phyloP scores from a whole-genome alignment of 1,139 yeast genomes.

The Wickerhamomyces sp. region DNA sequence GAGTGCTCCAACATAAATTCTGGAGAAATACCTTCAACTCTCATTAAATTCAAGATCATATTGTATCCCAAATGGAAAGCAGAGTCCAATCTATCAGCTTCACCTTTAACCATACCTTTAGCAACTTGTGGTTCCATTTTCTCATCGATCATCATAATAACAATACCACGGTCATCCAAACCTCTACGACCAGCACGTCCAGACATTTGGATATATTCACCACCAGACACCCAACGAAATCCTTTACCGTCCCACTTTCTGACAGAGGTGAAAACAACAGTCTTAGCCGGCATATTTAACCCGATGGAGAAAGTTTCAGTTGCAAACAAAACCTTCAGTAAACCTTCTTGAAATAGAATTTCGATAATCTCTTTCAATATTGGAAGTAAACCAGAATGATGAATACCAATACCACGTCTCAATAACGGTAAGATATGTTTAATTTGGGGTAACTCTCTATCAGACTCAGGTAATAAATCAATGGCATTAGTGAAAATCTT shows the following conservation, averaged over 20 bases:
- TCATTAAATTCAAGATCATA: conserved; percentile 91
- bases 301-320: conserved; percentile 99
- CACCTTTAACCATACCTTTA: conserved; percentile 98
- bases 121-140: conserved; percentile 99
- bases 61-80: conserved; percentile 96
- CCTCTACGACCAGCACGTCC: conserved; percentile 99
- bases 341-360: conserved; percentile 93
- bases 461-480: conserved; percentile 79
- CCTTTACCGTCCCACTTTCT: conserved; percentile 98
- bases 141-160: conserved; percentile 98
- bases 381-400: conserved; percentile 94
- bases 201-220: conserved; percentile 98
- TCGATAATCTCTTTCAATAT: conserved; percentile 95
- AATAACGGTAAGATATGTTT: conserved; percentile 83
- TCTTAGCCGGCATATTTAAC: conserved; percentile 95
- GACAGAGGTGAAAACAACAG: conserved; percentile 96
- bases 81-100: conserved; percentile 92
- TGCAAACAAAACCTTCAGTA: conserved; percentile 89
- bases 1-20: conserved; percentile 95
- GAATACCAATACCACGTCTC: conserved; percentile 96
- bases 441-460: conserved; percentile 90
- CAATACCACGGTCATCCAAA: conserved; percentile 97
- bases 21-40: conserved; percentile 98
- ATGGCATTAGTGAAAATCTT: conserved; percentile 90
- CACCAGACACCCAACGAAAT: conserved; percentile 98